These are phyloP conservation scores for Russula earlei DNA, from an alignment of 768 basidiomycete species.

Conservation along the genomic window DNA sequence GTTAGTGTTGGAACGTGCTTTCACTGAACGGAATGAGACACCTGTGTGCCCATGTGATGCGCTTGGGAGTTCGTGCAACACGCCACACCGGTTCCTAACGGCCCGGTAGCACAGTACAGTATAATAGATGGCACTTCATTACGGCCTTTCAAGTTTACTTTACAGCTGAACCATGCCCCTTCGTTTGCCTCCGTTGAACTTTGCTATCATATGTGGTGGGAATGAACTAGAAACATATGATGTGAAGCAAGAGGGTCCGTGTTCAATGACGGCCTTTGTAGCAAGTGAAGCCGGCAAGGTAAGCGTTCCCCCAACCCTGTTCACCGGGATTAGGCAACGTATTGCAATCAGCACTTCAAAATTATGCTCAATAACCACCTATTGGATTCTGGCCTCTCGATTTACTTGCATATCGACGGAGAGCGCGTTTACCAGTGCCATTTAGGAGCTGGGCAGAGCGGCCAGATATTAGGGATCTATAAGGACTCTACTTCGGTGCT, in stretches of 20 bases:
- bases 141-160: background rate
- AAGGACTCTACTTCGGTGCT: background rate
- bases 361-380: background rate
- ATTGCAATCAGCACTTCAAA: background rate
- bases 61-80: no score
- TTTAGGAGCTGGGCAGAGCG: background rate
- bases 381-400: background rate
- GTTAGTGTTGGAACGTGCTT: no score
- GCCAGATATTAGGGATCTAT: background rate
- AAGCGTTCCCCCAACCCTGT: background rate
- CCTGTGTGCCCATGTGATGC: no score
- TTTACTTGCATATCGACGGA: constrained; percentile 2
- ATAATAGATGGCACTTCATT: no score
- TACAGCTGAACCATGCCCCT: constrained; percentile 4
- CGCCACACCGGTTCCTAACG: no score
- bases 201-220: background rate
- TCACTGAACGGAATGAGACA: no score
- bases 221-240: background rate
- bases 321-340: background rate
- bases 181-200: background rate
- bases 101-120: no score
- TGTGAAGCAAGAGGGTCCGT: background rate
- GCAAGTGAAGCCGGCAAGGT: constrained; percentile 14
- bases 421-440: background rate
- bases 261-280: background rate